Conservation (phyloP, 2,329 filamentous ascomycete species). For the Mollisia scopiformis region DNA sequence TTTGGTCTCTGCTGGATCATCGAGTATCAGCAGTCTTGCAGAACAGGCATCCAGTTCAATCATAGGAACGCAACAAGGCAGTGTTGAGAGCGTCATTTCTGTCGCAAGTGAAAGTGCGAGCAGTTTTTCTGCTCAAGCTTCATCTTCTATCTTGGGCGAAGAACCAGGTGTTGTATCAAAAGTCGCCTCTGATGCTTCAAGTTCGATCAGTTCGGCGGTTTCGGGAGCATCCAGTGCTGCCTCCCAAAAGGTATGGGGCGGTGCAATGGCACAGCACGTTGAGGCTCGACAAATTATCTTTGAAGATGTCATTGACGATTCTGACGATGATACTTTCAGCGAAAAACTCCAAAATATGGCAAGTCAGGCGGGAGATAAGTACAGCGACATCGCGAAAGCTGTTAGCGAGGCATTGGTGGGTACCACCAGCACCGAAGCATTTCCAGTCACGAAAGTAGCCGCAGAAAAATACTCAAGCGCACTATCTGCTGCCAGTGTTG, state of each 20-base stretch:
- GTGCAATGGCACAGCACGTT: constrained; percentile 41
- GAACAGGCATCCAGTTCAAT: constrained; percentile 34
- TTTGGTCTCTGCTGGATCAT: constrained; percentile 37
- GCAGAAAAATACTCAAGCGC: constrained; percentile 60
- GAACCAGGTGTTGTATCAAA: constrained; percentile 33
- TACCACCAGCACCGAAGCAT: constrained; percentile 43
- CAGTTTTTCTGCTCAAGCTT: constrained; percentile 29
- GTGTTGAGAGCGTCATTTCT: constrained; percentile 30
- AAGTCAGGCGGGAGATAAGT: constrained; percentile 53
- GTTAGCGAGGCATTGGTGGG: constrained; percentile 57
- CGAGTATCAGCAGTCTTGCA: constrained; percentile 28
- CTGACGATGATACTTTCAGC: constrained; percentile 49
- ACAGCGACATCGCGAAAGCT: constrained; percentile 55
- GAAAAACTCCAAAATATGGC: constrained; percentile 54
- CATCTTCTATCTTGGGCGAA: constrained; percentile 28
- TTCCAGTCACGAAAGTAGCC: constrained; percentile 55
- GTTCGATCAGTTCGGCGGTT: constrained; percentile 29
- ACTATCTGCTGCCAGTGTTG: constrained; percentile 57
- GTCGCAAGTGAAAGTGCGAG: constrained; percentile 26
- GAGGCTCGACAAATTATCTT: constrained; percentile 53
- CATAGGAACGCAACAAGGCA: constrained; percentile 31
- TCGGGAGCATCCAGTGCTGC: constrained; percentile 32
- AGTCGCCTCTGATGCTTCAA: constrained; percentile 32
- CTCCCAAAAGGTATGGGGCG: constrained; percentile 53
- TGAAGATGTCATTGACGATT: constrained; percentile 50